phyloP scores from a whole-genome alignment of 768 basidiomycete genomes.

The Xerocomus potaroensis region DNA sequence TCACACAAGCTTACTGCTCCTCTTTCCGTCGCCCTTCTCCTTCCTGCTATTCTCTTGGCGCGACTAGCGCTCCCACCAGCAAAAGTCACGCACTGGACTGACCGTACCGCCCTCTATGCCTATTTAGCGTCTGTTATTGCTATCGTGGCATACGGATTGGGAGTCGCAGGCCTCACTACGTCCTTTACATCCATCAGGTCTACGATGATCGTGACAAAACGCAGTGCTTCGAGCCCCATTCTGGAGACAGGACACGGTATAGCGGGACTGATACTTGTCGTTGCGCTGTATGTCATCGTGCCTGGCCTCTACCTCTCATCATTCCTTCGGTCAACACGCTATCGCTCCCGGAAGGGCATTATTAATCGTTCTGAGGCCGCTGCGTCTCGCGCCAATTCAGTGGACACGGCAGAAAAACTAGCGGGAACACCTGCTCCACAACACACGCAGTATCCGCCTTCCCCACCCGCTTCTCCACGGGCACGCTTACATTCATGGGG shows the following conservation, averaged over 20 bases:
- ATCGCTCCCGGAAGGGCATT: slow-evolving; percentile 15
- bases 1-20: slow-evolving; percentile 46
- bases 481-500: slow-evolving; percentile 36
- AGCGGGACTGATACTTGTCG: slow-evolving; percentile 62
- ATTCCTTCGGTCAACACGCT: slow-evolving; percentile 11
- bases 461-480: slow-evolving; percentile 31
- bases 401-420: slow-evolving; percentile 40
- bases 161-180: slow-evolving; percentile 56
- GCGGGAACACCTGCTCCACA: slow-evolving; percentile 26
- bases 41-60: slow-evolving; percentile 38
- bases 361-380: slow-evolving; percentile 22
- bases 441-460: slow-evolving; percentile 29
- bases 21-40: slow-evolving; percentile 43
- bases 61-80: slow-evolving; percentile 41
- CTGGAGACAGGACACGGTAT: slow-evolving; percentile 62
- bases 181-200: slow-evolving; percentile 56
- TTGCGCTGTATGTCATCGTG: slow-evolving; percentile 52
- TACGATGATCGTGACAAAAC: slow-evolving; percentile 27
- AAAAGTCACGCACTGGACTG: slow-evolving; percentile 15
- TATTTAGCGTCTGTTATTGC: slow-evolving; percentile 38
- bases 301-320: slow-evolving; percentile 39
- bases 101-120: slow-evolving; percentile 27
- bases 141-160: slow-evolving; percentile 51
- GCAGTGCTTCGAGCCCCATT: slow-evolving; percentile 27
- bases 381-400: slow-evolving; percentile 34